Evolutionary conservation across 306 rosid genomes (phyloP), one percentile per base, ranked within the genome.

Genomic region (Gastrolobium villosum): DNA sequence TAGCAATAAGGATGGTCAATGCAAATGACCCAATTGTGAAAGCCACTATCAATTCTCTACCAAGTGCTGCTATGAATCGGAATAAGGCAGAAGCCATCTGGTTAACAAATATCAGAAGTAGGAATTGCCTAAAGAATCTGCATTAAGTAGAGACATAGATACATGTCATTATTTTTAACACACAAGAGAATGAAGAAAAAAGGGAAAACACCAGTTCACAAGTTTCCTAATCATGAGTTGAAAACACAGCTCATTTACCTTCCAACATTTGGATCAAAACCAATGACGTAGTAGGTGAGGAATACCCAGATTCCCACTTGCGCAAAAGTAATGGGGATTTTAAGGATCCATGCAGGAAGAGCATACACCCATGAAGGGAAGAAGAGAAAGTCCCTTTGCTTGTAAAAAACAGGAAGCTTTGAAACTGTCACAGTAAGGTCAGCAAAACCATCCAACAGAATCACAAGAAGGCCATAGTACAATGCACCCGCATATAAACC

Each of bases 331-430:
- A 83, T 2, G 41, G 89, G 91, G 45, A 88, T 20, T 82, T 83
- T 85, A 6, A 88, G 79, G 79, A 85, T 78, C 89, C 87, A 85
- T 7, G 80, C 10, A 39, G 91, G 91, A 77, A 88, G 83, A 69
- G 83, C 84, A 61, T 77, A 85, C 34, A 77, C 70, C 91, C 91
- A 87, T 37, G 91, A 61, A 68, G 91, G 91, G 67, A 82, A 85
- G 64, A 87, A 87, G 15, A 69, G 91, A 1, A 72, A 65, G 69
- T 82, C 82, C 55, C 91, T 77, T 68, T 88, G 86, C 82, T 88
- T 88, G 77, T 83, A 88, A 39, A 88, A 88, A 0, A 88, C 86
- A 5, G 87, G 89, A 72, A 88, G 91, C 60, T 32, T 85, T 1
- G 75, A 43, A 63, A 85, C 70, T 6, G 81, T 31, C 89, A 88